Conservation (phyloP, 2,329 filamentous ascomycete species). For the Penicillium hordei region DNA sequence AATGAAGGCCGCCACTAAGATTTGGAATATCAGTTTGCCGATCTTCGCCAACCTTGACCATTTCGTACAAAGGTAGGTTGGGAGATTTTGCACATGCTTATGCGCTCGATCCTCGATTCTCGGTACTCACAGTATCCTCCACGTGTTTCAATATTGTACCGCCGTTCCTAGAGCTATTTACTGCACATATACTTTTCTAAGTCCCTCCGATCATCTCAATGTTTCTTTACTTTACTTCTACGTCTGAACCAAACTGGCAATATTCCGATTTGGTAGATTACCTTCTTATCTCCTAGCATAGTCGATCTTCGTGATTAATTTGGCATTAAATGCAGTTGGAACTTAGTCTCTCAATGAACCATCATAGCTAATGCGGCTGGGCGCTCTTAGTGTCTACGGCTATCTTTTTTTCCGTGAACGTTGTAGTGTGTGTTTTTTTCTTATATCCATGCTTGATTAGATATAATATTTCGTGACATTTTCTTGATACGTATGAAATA, state of each 20-base stretch:
- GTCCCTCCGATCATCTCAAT: background rate
- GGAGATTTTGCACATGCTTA: background rate
- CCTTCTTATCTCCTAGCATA: background rate
- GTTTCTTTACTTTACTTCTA: background rate
- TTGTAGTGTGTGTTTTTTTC: background rate
- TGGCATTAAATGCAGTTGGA: background rate
- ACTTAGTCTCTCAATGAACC: background rate
- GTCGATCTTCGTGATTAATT: background rate
- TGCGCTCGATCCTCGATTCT: background rate
- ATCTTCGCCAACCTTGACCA: background rate
- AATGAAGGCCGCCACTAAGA: too few species aligned
- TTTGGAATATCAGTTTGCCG: background rate
- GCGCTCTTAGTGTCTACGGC: background rate
- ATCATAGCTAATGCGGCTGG: background rate
- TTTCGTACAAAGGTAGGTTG: too few species aligned
- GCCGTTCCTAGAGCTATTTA: background rate
- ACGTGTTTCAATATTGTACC: too few species aligned
- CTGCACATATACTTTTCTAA: background rate
- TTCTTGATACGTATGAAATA: background rate
- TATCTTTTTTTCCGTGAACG: background rate
- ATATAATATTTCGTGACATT: background rate
- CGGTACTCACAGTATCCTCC: too few species aligned
- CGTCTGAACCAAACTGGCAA: too few species aligned
- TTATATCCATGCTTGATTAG: background rate
- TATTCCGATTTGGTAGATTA: too few species aligned